phyloP scores from a whole-genome alignment of 108 stramenopile species.

The Nannochloropsis salina region DNA sequence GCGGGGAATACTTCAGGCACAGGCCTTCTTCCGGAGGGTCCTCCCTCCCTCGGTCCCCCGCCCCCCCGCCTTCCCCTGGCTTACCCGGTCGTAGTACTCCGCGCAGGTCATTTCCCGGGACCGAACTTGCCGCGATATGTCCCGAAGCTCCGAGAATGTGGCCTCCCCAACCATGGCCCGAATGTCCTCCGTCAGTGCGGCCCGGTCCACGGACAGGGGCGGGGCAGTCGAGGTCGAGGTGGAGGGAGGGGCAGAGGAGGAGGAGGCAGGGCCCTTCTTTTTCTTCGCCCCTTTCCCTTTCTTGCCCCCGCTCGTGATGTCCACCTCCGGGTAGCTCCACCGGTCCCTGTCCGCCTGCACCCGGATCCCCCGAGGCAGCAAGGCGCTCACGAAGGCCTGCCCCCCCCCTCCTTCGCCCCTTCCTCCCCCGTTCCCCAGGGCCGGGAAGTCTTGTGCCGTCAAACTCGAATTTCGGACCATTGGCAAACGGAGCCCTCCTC shows the following conservation, averaged over 20 bases:
- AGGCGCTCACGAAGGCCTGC: slow-evolving; percentile 22
- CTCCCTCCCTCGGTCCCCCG: not conserved
- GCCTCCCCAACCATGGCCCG: slow-evolving; percentile 26
- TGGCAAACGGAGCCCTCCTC: too few relatives aligned
- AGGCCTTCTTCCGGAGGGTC: not conserved
- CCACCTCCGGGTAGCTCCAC: slow-evolving; percentile 24
- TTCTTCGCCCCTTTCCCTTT: slow-evolving; percentile 27
- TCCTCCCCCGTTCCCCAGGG: not conserved
- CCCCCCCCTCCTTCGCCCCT: slow-evolving; percentile 24
- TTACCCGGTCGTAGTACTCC: slow-evolving; percentile 10
- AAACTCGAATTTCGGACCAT: too few relatives aligned
- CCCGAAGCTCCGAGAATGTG: slow-evolving; percentile 28
- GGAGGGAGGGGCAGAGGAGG: not conserved
- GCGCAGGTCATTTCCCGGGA: slow-evolving; percentile 9
- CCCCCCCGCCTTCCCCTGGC: not conserved
- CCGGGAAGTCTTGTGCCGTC: not conserved
- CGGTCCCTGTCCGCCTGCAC: slow-evolving; percentile 5
- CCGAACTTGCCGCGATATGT: slow-evolving; percentile 24
- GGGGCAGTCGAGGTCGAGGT: not conserved
- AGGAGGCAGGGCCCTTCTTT: not conserved
- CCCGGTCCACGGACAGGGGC: not conserved
- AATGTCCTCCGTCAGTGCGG: slow-evolving; percentile 20
- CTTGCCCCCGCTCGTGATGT: slow-evolving; percentile 33
- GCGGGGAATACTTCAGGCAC: not conserved
- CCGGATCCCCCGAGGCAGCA: slow-evolving; percentile 23